Evolutionary conservation across 176 grass and related monocot species (phyloP), one percentile per base, ranked within the genome.

Genomic region (Aegilops tauschii): DNA sequence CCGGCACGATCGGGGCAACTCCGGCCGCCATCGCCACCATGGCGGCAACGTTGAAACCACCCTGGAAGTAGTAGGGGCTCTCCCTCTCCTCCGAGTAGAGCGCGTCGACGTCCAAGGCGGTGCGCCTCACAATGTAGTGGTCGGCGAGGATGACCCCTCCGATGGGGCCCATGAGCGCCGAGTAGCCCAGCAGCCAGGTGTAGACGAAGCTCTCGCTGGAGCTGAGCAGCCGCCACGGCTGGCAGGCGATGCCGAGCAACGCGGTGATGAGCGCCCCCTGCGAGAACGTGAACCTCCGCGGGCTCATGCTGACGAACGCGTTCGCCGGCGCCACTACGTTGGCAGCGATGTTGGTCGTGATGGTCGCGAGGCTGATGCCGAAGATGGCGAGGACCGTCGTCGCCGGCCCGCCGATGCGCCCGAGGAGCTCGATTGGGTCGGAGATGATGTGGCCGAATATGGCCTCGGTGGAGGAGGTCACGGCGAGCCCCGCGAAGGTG

Each of bases 171-270:
- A 98, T 94, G 56, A 98, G 86, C 50, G 96, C 96, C 1, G 93
- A 98, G 87, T 94, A 90, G 32, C 93, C 88, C 10, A 98, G 61
- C 47, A 98, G 87, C 96, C 96, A 96, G 4, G 96, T 98, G 84
- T 98, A 98, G 49, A 96, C 87, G 85, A 98, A 98, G 90, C 87
- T 96, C 86, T 98, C 90, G 65, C 96, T 98, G 78, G 96, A 94
- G 75, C 93, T 96, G 8, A 98, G 88, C 69, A 98, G 80, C 66
- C 86, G 86, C 96, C 96, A 98, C 0, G 96, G 96, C 90, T 94
- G 92, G 92, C 95, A 96, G 17, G 90, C 93, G 31, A 98, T 92
- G 75, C 93, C 88, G 47, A 98, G 50, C 65, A 98, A 21, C 31
- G 96, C 96, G 37, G 96, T 98, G 80, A 91, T 50, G n/a, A 98